A percentile compares a stretch with the other conserved stretches of the same genome.
These are phyloP conservation scores for Leishmania tropica DNA, from an alignment of 208 protist species.

Conservation along the genomic window DNA sequence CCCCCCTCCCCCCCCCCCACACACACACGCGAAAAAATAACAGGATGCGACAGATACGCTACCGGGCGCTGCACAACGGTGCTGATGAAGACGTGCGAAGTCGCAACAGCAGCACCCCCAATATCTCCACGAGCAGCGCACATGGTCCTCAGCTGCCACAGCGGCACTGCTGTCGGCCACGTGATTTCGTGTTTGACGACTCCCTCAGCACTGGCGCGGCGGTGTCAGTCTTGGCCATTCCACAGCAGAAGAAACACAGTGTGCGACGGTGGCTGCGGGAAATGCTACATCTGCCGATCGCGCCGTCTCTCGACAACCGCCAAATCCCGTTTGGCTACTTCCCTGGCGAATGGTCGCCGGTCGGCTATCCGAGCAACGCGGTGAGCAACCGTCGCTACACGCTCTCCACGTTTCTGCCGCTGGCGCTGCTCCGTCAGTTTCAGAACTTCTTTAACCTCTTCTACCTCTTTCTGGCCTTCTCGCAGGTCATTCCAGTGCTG, in stretches of 20 bases:
- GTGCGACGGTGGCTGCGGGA: slow-evolving; percentile 21
- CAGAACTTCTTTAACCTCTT: slow-evolving; percentile 86
- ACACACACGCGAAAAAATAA: not conserved
- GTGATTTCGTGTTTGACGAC: slow-evolving; percentile 1
- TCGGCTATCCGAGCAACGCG: slow-evolving; percentile 66
- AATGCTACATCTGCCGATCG: slow-evolving; percentile 37
- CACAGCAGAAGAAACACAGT: slow-evolving; percentile 21
- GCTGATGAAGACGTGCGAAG: not conserved
- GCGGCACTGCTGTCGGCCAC: not conserved
- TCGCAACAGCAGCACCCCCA: not conserved
- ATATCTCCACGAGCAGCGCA: not conserved
- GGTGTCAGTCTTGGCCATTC: slow-evolving; percentile 21
- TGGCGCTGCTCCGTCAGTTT: slow-evolving; percentile 81
- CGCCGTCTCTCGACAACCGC: slow-evolving; percentile 36
- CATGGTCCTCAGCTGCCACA: not conserved
- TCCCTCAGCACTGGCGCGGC: not conserved
- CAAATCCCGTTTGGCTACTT: slow-evolving; percentile 59
- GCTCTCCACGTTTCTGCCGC: slow-evolving; percentile 78
- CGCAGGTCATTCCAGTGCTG: slow-evolving; percentile 77
- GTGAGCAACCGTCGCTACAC: slow-evolving; percentile 87
- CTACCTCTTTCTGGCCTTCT: slow-evolving; percentile 85
- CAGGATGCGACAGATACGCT: slow-evolving; percentile 22
- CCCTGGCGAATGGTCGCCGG: slow-evolving; percentile 39
- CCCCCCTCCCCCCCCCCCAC: too few species aligned
- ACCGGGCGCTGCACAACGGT: slow-evolving; percentile 5